These are phyloP conservation scores for Alternaria conjuncta DNA, from an alignment of 2,329 filamentous ascomycete species.

Conservation along the genomic window DNA sequence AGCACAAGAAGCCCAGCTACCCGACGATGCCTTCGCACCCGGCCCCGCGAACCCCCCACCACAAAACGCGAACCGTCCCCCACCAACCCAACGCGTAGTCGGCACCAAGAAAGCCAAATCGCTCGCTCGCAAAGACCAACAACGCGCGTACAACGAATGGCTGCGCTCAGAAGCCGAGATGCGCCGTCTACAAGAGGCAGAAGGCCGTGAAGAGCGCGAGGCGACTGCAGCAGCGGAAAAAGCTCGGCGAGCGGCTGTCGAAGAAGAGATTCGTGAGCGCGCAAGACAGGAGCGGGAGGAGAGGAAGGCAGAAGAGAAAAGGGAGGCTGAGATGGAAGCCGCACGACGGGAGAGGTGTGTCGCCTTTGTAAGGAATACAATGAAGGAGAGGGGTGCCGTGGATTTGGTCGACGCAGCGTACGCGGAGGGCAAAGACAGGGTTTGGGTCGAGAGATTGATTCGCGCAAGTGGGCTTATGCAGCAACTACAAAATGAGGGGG, in stretches of 20 bases:
- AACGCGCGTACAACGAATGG: slow-evolving; percentile 58
- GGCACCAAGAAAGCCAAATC: slow-evolving; percentile 59
- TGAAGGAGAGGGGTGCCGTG: slow-evolving; percentile 32
- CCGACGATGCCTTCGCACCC: slow-evolving; percentile 20
- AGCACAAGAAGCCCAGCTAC: not conserved
- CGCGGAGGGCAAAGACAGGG: slow-evolving; percentile 49
- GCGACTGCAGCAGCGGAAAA: slow-evolving; percentile 50
- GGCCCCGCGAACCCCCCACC: slow-evolving; percentile 43
- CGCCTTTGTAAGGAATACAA: slow-evolving; percentile 31
- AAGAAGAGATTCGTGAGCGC: slow-evolving; percentile 52
- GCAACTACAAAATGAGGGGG: slow-evolving; percentile 30
- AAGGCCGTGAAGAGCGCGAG: slow-evolving; percentile 54
- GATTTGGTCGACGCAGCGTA: slow-evolving; percentile 51
- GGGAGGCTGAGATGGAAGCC: slow-evolving; percentile 44
- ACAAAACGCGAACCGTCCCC: slow-evolving; percentile 22
- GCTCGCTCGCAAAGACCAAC: slow-evolving; percentile 53
- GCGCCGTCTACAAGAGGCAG: slow-evolving; percentile 51
- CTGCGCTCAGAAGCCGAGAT: slow-evolving; percentile 56
- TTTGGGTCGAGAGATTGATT: slow-evolving; percentile 54
- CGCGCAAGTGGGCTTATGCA: slow-evolving; percentile 50
- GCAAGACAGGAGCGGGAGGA: slow-evolving; percentile 50
- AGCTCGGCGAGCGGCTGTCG: slow-evolving; percentile 48
- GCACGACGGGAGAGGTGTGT: slow-evolving; percentile 39
- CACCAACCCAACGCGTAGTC: slow-evolving; percentile 43
- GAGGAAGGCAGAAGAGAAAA: slow-evolving; percentile 49